Evolutionary conservation across 495 filamentous ascomycete species (phyloP), one percentile per base, ranked within the genome.

Genomic region (Penicillium desertorum): DNA sequence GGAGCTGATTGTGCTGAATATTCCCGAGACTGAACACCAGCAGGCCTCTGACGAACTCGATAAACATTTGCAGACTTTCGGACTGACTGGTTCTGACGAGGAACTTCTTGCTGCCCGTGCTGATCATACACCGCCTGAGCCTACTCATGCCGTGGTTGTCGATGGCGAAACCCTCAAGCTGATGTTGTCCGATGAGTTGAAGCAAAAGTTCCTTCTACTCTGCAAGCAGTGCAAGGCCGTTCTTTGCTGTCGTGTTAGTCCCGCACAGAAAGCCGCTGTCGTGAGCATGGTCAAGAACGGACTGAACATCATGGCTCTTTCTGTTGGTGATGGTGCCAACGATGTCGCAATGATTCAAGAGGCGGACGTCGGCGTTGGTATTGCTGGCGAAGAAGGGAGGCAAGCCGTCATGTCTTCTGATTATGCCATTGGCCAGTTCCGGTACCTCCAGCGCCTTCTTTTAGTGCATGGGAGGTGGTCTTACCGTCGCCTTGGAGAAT

Each of bases 341-440:
- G 95, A 99, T 74, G 95, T 98, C 59, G 95, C 95, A 37, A 99
- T 99, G 95, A 99, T 99, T 68, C 95, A 99, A 73, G 92, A 98
- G 73, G 95, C 95, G 5, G 92, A 99, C 73, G 91, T 98, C 19
- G 95, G 95, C 71, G 93, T 99, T 53, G 95, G 95, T 71, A 97
- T 99, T 71, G 93, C 95, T 58, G 95, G 95, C 73, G 91, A 92
- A 60, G 95, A 99, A 81, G 95, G 95, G 53, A 82, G 95, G 68
- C 92, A 96, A 71, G 95, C 95, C 39, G 95, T 92, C 67, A 99
- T 99, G 95, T 97, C 90, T 41, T 93, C 95, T 10, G 95, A 99
- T 72, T 99, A 96, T 73, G 94, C 94, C 37, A 96, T 99, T 66
- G 95, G 92, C 17, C 95, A 99, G 72, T 99, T 99, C 78, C 85